phyloP scores from a whole-genome alignment of 2,329 filamentous ascomycete genomes.

The Sporothrix protearum region DNA sequence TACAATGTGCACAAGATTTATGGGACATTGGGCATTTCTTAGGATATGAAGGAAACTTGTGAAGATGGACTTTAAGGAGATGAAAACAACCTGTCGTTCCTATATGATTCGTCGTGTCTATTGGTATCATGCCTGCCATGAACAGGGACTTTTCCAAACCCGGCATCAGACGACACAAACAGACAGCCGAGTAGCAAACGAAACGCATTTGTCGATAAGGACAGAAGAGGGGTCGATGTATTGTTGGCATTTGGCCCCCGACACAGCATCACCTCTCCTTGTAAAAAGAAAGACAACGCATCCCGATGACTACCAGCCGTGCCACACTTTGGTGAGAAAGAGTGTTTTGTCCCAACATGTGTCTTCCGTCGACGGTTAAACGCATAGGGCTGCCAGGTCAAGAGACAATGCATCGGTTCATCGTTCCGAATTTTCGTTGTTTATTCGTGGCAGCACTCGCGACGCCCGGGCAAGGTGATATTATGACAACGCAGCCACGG shows the following conservation, averaged over 20 bases:
- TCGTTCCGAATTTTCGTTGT: neutral
- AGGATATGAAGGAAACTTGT: neutral
- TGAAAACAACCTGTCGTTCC: neutral
- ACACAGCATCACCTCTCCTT: neutral
- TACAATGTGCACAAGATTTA: constrained; percentile 5
- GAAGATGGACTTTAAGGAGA: neutral
- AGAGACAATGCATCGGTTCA: neutral
- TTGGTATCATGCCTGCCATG: constrained; percentile 14
- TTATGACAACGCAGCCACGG: neutral
- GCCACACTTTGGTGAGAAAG: neutral
- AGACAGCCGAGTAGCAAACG: neutral
- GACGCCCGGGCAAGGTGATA: neutral
- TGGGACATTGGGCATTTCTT: neutral
- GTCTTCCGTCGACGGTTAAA: neutral
- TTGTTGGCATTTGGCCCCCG: constrained; percentile 9
- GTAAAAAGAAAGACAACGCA: neutral
- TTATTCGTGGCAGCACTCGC: neutral
- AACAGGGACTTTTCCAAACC: neutral
- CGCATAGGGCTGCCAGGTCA: neutral
- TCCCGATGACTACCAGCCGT: neutral
- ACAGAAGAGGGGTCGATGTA: neutral
- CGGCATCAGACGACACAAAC: neutral
- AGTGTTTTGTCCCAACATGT: neutral
- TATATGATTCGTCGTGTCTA: constrained; percentile 1
- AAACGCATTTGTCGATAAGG: neutral